Percentiles rank a stretch among this genome's conserved stretches.
Conservation (phyloP, 768 basidiomycete species). For the Tylopilus sp. region DNA sequence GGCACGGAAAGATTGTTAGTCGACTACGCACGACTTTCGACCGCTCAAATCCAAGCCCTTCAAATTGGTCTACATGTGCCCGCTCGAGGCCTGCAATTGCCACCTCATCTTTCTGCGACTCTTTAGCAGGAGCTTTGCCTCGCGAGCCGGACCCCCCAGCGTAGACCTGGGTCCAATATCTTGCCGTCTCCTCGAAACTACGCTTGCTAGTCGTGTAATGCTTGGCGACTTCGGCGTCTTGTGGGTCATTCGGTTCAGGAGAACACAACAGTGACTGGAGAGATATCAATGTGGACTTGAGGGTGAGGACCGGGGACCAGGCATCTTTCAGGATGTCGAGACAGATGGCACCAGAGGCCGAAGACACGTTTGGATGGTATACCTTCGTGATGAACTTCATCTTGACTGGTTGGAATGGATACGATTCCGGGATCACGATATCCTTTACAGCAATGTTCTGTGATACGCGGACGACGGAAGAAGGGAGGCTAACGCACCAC, state of each 20-base stretch:
- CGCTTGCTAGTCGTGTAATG: slow-evolving; percentile 87
- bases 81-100: slow-evolving; percentile 78
- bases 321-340: slow-evolving; percentile 83
- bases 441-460: slow-evolving; percentile 48
- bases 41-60: slow-evolving; percentile 77
- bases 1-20: no score
- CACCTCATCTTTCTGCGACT: slow-evolving; percentile 42
- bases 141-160: slow-evolving; percentile 66
- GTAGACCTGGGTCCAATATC: slow-evolving; percentile 92
- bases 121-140: slow-evolving; percentile 33
- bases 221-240: slow-evolving; percentile 97
- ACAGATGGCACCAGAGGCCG: slow-evolving; percentile 92
- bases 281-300: slow-evolving; percentile 94
- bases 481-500: slow-evolving; percentile 56
- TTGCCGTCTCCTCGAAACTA: slow-evolving; percentile 89
- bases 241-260: slow-evolving; percentile 94
- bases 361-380: slow-evolving; percentile 95
- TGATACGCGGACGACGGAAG: slow-evolving; percentile 1
- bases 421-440: slow-evolving; percentile 88
- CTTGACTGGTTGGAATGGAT: slow-evolving; percentile 92
- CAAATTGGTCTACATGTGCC: slow-evolving; percentile 82
- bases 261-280: slow-evolving; percentile 90
- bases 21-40: slow-evolving; percentile 73
- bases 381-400: slow-evolving; percentile 99
- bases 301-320: slow-evolving; percentile 93